These are phyloP conservation scores for Volutella citrinella DNA, from an alignment of 2,329 filamentous ascomycete species.

Conservation along the genomic window DNA sequence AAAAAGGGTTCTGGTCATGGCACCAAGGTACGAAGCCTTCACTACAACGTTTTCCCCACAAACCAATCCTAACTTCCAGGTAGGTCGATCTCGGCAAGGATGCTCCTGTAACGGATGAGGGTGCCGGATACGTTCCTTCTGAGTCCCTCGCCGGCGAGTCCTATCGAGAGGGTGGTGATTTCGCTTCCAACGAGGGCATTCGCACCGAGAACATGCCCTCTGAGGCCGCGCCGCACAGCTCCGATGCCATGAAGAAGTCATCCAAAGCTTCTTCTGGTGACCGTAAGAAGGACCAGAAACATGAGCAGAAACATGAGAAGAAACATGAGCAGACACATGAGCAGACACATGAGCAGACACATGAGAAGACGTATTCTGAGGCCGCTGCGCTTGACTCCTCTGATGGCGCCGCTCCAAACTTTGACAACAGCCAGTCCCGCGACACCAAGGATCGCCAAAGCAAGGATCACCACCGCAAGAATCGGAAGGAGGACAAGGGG, in stretches of 20 bases:
- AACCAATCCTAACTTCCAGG: neutral
- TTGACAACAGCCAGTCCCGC: constrained; percentile 35
- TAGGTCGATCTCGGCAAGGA: constrained; percentile 47
- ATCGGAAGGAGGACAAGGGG: constrained; percentile 38
- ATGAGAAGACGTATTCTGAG: neutral
- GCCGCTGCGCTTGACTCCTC: neutral
- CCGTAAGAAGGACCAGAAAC: no score
- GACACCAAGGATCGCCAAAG: constrained; percentile 24
- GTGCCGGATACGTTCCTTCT: constrained; percentile 58
- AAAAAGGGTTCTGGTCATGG: constrained; percentile 15
- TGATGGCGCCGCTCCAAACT: constrained; percentile 34
- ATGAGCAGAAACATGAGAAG: no score
- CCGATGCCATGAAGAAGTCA: no score
- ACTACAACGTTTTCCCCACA: neutral
- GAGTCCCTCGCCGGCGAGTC: constrained; percentile 80
- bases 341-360: constrained; percentile 8
- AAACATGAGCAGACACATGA: no score
- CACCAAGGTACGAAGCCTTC: constrained; percentile 19
- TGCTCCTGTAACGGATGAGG: constrained; percentile 54
- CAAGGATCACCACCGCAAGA: constrained; percentile 41
- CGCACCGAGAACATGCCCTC: constrained; percentile 18
- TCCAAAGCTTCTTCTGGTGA: no score
- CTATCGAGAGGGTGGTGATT: constrained; percentile 54
- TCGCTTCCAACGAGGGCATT: constrained; percentile 56
- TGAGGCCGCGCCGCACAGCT: constrained; percentile 6